Base-by-base conservation (phyloP, 1,284 basidiomycete species). In the Takashimella koratensis region DNA sequence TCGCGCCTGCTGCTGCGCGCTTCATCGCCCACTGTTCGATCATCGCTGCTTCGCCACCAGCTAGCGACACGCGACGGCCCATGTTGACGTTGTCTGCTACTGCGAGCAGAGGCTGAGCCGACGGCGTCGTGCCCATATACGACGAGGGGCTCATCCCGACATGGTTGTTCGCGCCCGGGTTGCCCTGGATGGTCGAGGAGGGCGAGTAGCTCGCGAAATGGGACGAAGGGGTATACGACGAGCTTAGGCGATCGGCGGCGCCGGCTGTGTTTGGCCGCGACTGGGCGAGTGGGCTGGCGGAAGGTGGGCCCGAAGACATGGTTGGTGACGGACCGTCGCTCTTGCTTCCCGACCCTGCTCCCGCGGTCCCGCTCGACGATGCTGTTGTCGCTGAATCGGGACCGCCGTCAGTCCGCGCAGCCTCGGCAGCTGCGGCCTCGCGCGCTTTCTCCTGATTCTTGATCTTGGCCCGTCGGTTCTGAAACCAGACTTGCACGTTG, bases 401-500 rank as follows among this genome's bases (percentile, higher is more conserved):
- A 8, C 10, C 30, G 8, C 51, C 22, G 30, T 57, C 51, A 39
- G 54, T 49, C 42, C 36, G 23, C n/a, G 59, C 61, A 5, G 64
- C 64, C 49, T 66, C 54, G 13, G 49, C 54, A 2, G 58, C 60
- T 0, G 59, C 64, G 2, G 62, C 59, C 25, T 64, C 64, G 12
- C 70, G 64, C 25, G 71, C 72, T 61, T 78, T 73, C 20, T 74
- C 74, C 45, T 77, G 65, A 42, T 78, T 81, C 75, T 91, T 91
- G 71, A 88, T 86, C 76, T 91, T 91, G 45, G 88, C 88, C 47
- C 88, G 86, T 53, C 89, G 82, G 73, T 93, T 93, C 76, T 92
- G 90, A 75, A 93, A 93, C 90, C 90, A 91, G 41, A 94, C 92
- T 82, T 97, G 93, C 2, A 97, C 89, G 43, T 90, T 90, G 56